Percentiles rank a stretch among this genome's conserved stretches.
phyloP scores from a whole-genome alignment of 257 asterid genomes.

The Lavandula angustifolia region DNA sequence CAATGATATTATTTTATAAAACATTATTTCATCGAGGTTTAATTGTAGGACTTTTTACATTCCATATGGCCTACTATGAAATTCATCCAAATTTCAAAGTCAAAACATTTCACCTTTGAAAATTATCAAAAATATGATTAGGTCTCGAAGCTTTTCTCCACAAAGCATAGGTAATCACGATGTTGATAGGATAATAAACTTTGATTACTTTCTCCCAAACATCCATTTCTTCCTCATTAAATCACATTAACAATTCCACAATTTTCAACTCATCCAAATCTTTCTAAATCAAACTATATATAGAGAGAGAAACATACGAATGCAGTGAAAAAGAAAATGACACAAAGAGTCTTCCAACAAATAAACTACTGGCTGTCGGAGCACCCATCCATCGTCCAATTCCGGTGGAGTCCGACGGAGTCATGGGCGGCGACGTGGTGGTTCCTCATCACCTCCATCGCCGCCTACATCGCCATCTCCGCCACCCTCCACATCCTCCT shows the following conservation, averaged over 20 bases:
- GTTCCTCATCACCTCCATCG: slow-evolving; percentile 61
- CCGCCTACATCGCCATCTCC: slow-evolving; percentile 50
- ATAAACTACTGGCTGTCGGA: slow-evolving; percentile 54
- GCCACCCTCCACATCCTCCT: slow-evolving; percentile 58
- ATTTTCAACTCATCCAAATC: neutral
- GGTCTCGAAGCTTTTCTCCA: too few species aligned
- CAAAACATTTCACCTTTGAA: too few species aligned
- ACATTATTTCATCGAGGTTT: too few species aligned
- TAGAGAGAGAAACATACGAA: too few species aligned
- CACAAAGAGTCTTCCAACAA: slow-evolving; percentile 9
- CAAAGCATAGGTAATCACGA: neutral
- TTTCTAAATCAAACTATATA: neutral
- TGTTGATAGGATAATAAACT: slow-evolving; percentile 14
- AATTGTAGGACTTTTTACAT: too few species aligned
- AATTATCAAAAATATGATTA: too few species aligned
- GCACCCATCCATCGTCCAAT: slow-evolving; percentile 52
- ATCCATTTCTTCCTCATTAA: slow-evolving; percentile 14
- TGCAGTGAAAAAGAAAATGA: slow-evolving; percentile 8
- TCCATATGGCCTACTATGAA: too few species aligned
- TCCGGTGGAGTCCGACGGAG: slow-evolving; percentile 73
- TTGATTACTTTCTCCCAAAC: slow-evolving; percentile 8
- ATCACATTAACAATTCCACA: slow-evolving; percentile 9
- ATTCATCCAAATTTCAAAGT: too few species aligned
- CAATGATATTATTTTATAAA: too few species aligned
- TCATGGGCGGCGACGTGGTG: slow-evolving; percentile 74